Percentiles rank a stretch among this genome's conserved stretches.
Conservation (phyloP, 805 yeast species). For the Barnettozyma pratensis region DNA sequence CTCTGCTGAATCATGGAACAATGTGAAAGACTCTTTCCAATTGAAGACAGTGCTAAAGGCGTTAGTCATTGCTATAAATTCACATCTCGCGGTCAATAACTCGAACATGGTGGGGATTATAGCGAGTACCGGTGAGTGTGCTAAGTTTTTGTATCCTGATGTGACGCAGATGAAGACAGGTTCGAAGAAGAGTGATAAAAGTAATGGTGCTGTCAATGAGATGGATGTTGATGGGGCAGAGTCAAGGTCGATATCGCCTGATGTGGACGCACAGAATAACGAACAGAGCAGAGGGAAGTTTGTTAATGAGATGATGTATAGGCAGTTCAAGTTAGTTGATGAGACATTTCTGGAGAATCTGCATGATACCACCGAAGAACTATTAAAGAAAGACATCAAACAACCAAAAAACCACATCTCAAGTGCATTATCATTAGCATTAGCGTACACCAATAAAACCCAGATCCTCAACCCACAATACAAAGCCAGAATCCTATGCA, state of each 20-base stretch:
- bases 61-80: slow-evolving; percentile 72
- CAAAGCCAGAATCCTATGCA: slow-evolving; percentile 60
- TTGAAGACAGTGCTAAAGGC: slow-evolving; percentile 46
- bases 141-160: slow-evolving; percentile 65
- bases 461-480: slow-evolving; percentile 38
- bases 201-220: no score
- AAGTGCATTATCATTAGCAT: slow-evolving; percentile 75
- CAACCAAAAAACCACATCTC: slow-evolving; percentile 42
- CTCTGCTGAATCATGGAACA: slow-evolving; percentile 51
- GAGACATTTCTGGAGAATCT: slow-evolving; percentile 62
- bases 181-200: neutral
- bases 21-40: slow-evolving; percentile 24
- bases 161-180: neutral
- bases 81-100: slow-evolving; percentile 81
- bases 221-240: neutral
- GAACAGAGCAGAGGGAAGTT: slow-evolving; percentile 12
- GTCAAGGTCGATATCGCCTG: slow-evolving; percentile 15
- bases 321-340: slow-evolving; percentile 79
- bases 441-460: slow-evolving; percentile 67
- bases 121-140: slow-evolving; percentile 67
- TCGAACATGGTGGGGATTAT: slow-evolving; percentile 80
- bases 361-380: slow-evolving; percentile 25
- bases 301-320: slow-evolving; percentile 63
- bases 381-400: slow-evolving; percentile 24
- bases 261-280: slow-evolving; percentile 1